Evolutionary conservation across 2,329 filamentous ascomycete genomes (phyloP).

Genomic region (Byssoonygena ceratinophila): DNA sequence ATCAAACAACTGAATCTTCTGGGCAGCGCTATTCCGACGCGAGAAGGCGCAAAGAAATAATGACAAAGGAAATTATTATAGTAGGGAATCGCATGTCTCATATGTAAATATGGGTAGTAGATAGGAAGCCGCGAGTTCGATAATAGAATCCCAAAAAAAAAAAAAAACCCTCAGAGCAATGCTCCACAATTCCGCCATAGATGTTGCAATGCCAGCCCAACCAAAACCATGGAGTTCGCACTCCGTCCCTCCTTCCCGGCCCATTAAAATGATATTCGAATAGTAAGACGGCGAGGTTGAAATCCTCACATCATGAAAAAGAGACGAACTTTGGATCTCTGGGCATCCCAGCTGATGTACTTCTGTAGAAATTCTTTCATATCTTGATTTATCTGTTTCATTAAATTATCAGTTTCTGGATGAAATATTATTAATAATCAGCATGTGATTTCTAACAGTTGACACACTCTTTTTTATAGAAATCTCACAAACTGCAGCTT

Average conservation of each 20-base stretch:
- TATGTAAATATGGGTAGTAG: background rate
- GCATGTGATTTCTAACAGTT: too few species aligned
- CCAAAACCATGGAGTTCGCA: background rate
- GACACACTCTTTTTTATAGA: too few species aligned
- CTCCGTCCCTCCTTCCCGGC: background rate
- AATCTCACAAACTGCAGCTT: conserved; percentile 18
- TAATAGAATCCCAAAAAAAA: background rate
- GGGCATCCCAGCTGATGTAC: conserved; percentile 73
- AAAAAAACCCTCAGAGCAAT: background rate
- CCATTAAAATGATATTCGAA: background rate
- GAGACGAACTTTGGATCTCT: conserved; percentile 92
- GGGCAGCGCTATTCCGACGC: background rate
- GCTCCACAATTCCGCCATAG: background rate
- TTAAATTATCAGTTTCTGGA: too few species aligned
- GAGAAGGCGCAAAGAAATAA: background rate
- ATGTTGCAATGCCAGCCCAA: background rate
- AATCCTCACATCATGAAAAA: conserved; percentile 52
- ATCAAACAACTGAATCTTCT: background rate
- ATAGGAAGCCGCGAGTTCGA: background rate
- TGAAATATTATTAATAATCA: too few species aligned
- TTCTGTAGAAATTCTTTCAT: too few species aligned
- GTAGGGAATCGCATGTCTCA: background rate
- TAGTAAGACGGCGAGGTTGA: background rate
- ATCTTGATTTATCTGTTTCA: too few species aligned
- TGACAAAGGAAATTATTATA: background rate